These are phyloP conservation scores for Coniella lustricola DNA, from an alignment of 2,329 filamentous ascomycete genomes.

Conservation along the genomic window DNA sequence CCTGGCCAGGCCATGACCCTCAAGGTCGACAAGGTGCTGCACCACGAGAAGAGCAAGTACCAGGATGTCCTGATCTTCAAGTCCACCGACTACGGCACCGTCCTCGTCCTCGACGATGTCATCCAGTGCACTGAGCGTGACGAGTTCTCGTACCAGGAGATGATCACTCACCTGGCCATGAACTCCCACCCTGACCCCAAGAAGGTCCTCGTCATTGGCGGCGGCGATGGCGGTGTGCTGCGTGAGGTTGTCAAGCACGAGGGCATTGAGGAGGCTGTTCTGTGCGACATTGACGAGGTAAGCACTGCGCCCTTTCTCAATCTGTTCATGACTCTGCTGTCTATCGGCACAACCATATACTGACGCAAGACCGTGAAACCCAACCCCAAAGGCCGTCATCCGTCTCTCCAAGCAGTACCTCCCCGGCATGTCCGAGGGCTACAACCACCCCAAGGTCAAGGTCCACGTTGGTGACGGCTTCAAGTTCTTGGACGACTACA, in stretches of 20 bases:
- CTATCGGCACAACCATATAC: neutral
- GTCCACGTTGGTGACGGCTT: slow-evolving; percentile 95
- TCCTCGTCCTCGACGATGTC: slow-evolving; percentile 96
- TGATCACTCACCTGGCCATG: slow-evolving; percentile 98
- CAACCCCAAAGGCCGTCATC: slow-evolving; percentile 75
- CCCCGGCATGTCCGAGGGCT: slow-evolving; percentile 86
- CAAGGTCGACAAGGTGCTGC: slow-evolving; percentile 93
- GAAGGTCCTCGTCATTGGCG: slow-evolving; percentile 96
- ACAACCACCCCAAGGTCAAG: slow-evolving; percentile 88
- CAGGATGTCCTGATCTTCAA: slow-evolving; percentile 99
- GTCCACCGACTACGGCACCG: slow-evolving; percentile 92
- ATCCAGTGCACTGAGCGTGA: slow-evolving; percentile 98
- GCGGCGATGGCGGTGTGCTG: slow-evolving; percentile 93
- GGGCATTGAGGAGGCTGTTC: slow-evolving; percentile 86
- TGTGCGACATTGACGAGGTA: slow-evolving; percentile 97
- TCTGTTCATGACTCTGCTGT: neutral
- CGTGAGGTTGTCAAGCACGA: slow-evolving; percentile 99
- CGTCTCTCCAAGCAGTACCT: slow-evolving; percentile 98
- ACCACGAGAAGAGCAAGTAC: slow-evolving; percentile 99
- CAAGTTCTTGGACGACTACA: slow-evolving; percentile 95
- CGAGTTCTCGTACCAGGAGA: slow-evolving; percentile 99
- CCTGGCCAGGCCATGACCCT: slow-evolving; percentile 96
- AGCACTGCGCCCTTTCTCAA: slow-evolving; percentile 46
- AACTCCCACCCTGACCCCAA: slow-evolving; percentile 97
- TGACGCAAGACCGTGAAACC: neutral